These are phyloP conservation scores for Echria macrotheca DNA, from an alignment of 495 filamentous ascomycete species.

Conservation along the genomic window DNA sequence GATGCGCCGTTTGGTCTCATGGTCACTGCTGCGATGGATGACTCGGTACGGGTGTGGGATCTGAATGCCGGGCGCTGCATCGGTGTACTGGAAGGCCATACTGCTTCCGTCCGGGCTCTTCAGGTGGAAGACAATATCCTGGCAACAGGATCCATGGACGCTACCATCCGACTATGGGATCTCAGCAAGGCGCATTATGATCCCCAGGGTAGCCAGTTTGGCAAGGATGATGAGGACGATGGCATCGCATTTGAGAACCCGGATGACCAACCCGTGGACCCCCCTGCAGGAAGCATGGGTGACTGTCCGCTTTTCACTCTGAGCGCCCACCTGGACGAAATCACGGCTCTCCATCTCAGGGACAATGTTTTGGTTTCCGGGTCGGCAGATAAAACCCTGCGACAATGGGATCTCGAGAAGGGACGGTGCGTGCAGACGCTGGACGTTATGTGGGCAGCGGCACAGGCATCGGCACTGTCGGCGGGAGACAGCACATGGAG, in stretches of 20 bases:
- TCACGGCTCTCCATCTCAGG: constrained; percentile 87
- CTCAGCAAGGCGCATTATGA: constrained; percentile 57
- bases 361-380: constrained; percentile 89
- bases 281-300: constrained; percentile 65
- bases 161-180: constrained; percentile 93
- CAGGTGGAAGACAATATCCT: constrained; percentile 96
- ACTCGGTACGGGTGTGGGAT: constrained; percentile 97
- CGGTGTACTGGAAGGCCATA: constrained; percentile 85
- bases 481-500: constrained; percentile 52
- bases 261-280: constrained; percentile 55
- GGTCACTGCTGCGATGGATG: constrained; percentile 91
- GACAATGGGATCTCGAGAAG: constrained; percentile 95
- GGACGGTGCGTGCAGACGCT: constrained; percentile 95
- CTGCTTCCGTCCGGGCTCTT: constrained; percentile 85
- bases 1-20: constrained; percentile 93
- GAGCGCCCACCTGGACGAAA: constrained; percentile 85
- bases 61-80: constrained; percentile 87
- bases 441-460: constrained; percentile 97
- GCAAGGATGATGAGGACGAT: constrained; percentile 60
- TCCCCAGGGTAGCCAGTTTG: constrained; percentile 57
- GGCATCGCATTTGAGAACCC: constrained; percentile 55
- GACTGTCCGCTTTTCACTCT: constrained; percentile 86
- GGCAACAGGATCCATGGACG: constrained; percentile 93
- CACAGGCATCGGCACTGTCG: constrained; percentile 71
- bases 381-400: constrained; percentile 91